phyloP scores from a whole-genome alignment of 352 stramenopile genomes.

The Phytophthora quininea region DNA sequence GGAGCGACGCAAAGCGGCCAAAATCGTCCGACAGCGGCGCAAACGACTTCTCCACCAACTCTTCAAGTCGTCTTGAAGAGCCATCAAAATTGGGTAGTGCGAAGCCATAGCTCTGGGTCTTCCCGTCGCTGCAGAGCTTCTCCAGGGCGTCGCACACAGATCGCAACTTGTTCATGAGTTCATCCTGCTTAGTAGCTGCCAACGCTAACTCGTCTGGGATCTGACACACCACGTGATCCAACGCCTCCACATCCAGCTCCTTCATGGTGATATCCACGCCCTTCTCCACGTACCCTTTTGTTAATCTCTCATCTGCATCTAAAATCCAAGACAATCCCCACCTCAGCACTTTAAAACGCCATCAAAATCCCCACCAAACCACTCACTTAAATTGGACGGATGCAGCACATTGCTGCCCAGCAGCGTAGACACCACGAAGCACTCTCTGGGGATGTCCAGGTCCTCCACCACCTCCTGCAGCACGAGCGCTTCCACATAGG shows the following conservation, averaged over 20 bases:
- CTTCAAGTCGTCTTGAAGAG: slow-evolving; percentile 34
- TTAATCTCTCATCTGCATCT: slow-evolving; percentile 46
- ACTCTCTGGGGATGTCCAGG: slow-evolving; percentile 62
- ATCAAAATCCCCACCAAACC: not conserved
- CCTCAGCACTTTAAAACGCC: not conserved
- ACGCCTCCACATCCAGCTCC: slow-evolving; percentile 59
- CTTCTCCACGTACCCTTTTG: slow-evolving; percentile 43
- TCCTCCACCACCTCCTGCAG: slow-evolving; percentile 72
- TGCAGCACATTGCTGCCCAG: slow-evolving; percentile 60
- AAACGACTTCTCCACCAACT: slow-evolving; percentile 54
- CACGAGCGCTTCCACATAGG: slow-evolving; percentile 71
- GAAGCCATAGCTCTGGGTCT: slow-evolving; percentile 76
- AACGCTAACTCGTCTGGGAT: slow-evolving; percentile 60
- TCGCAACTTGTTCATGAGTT: slow-evolving; percentile 41
- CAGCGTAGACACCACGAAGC: slow-evolving; percentile 61
- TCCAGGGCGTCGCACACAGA: slow-evolving; percentile 47
- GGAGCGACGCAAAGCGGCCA: slow-evolving; percentile 64
- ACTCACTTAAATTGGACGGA: slow-evolving; percentile 28
- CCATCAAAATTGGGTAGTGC: slow-evolving; percentile 38
- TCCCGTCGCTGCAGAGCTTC: slow-evolving; percentile 40
- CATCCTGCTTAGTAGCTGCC: slow-evolving; percentile 15
- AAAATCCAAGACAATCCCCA: not conserved
- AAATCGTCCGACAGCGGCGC: slow-evolving; percentile 46
- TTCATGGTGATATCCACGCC: slow-evolving; percentile 55
- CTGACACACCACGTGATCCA: slow-evolving; percentile 70